phyloP scores from a whole-genome alignment of 441 rosid genomes.

The Adansonia gregorii region DNA sequence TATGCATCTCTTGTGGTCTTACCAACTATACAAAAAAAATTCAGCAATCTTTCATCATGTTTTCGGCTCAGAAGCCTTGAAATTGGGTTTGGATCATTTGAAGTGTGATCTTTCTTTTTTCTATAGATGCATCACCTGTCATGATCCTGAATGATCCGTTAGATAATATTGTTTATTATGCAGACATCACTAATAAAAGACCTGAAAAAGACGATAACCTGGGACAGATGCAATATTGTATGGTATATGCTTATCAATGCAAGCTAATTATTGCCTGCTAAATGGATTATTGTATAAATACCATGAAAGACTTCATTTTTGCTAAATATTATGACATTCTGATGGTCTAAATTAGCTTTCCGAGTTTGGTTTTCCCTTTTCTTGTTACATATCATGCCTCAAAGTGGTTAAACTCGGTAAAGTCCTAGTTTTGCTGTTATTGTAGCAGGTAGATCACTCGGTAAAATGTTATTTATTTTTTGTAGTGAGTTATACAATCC shows the following conservation, averaged over 20 bases:
- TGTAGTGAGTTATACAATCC: not conserved
- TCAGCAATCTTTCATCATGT: conserved; percentile 79
- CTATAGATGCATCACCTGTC: conserved; percentile 21
- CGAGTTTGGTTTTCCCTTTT: not conserved
- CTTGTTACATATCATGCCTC: not conserved
- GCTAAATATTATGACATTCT: conserved; percentile 13
- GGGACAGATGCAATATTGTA: conserved; percentile 25
- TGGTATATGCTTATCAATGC: conserved; percentile 6
- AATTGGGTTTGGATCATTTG: conserved; percentile 27
- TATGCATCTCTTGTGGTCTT: conserved; percentile 84
- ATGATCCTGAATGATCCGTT: conserved; percentile 24
- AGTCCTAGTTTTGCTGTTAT: not conserved
- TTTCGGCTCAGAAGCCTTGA: conserved; percentile 86
- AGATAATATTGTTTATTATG: conserved; percentile 21
- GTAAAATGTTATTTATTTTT: too few species aligned
- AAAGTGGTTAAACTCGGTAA: not conserved
- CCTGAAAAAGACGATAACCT: conserved; percentile 30
- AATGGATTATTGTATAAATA: conserved; percentile 19
- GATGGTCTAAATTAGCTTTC: conserved; percentile 9
- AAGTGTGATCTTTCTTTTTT: not conserved
- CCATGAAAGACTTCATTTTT: conserved; percentile 13
- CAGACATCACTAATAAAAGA: conserved; percentile 6
- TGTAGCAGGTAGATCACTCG: not conserved
- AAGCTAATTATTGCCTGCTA: conserved; percentile 25
- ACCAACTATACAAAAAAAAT: conserved; percentile 61